Evolutionary conservation across 1,284 basidiomycete genomes (phyloP).

Genomic region (Inonotus obliquus): DNA sequence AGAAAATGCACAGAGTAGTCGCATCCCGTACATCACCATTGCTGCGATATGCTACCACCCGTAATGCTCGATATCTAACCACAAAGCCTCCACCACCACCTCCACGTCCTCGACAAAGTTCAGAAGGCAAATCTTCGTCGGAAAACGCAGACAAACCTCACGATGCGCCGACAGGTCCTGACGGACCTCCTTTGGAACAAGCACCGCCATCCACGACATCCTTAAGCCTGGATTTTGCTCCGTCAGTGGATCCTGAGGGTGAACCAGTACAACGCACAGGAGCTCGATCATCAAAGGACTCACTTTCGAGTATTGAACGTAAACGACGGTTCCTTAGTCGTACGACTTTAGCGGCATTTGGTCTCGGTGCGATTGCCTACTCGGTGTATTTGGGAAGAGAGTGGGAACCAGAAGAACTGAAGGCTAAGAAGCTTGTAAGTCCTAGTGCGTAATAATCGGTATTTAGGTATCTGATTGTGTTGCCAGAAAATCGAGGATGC

Average conservation of each 20-base stretch:
- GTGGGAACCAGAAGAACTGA: slow-evolving; percentile 55
- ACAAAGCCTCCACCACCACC: slow-evolving; percentile 18
- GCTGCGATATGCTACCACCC: neutral
- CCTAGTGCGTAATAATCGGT: neutral
- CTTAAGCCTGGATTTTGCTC: slow-evolving; percentile 55
- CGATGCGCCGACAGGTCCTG: slow-evolving; percentile 5
- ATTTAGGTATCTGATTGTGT: slow-evolving; percentile 4
- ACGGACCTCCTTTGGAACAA: neutral
- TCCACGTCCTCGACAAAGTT: neutral
- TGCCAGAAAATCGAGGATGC: slow-evolving; percentile 50
- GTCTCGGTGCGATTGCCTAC: slow-evolving; percentile 49
- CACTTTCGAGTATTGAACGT: slow-evolving; percentile 69
- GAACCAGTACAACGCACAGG: slow-evolving; percentile 49
- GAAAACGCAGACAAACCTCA: neutral
- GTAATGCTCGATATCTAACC: slow-evolving; percentile 24
- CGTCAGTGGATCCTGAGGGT: slow-evolving; percentile 32
- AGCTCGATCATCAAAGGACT: slow-evolving; percentile 67
- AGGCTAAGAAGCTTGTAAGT: slow-evolving; percentile 48
- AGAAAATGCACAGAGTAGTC: slow-evolving; percentile 6
- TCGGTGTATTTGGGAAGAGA: slow-evolving; percentile 57
- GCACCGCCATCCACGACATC: slow-evolving; percentile 12
- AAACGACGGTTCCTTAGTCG: slow-evolving; percentile 53
- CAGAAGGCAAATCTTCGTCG: neutral
- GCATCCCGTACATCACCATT: neutral
- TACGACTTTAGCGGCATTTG: slow-evolving; percentile 38